Evolutionary conservation across 768 basidiomycete genomes (phyloP).

Genomic region (Pleurotus giganteus): DNA sequence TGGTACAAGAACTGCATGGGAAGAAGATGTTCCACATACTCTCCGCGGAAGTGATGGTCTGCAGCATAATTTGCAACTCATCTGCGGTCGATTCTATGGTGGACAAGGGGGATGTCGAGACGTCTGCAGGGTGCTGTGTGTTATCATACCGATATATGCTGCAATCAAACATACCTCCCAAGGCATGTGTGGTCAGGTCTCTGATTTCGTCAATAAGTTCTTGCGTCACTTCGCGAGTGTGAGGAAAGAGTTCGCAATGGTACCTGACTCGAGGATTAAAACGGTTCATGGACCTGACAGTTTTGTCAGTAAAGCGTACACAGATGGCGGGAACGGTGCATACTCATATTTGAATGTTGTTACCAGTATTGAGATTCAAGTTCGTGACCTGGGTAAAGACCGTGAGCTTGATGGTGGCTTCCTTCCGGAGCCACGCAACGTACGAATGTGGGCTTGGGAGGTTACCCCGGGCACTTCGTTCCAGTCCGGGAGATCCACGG

Average conservation of each 20-base stretch:
- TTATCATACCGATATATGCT: neutral
- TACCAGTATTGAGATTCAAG: constrained; percentile 38
- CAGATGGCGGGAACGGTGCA: neutral
- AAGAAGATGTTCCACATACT: neutral
- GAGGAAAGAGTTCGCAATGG: constrained; percentile 32
- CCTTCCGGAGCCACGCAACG: constrained; percentile 6
- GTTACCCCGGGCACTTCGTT: constrained; percentile 7
- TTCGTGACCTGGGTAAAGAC: constrained; percentile 24
- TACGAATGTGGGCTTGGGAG: constrained; percentile 26
- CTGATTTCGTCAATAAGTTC: constrained; percentile 22
- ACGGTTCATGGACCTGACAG: neutral
- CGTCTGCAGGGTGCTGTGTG: neutral
- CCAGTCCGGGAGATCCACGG: constrained; percentile 8
- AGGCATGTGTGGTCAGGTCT: constrained; percentile 17
- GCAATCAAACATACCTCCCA: constrained; percentile 7
- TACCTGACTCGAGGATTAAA: constrained; percentile 19
- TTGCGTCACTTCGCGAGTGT: constrained; percentile 21
- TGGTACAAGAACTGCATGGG: neutral
- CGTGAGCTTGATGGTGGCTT: no score
- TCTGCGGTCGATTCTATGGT: constrained; percentile 5
- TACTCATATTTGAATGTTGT: neutral
- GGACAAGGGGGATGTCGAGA: constrained; percentile 2
- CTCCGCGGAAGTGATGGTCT: neutral
- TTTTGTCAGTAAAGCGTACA: neutral
- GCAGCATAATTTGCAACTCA: constrained; percentile 1